Base-by-base conservation (phyloP, 306 rosid genomes). In the Betula pendula region DNA sequence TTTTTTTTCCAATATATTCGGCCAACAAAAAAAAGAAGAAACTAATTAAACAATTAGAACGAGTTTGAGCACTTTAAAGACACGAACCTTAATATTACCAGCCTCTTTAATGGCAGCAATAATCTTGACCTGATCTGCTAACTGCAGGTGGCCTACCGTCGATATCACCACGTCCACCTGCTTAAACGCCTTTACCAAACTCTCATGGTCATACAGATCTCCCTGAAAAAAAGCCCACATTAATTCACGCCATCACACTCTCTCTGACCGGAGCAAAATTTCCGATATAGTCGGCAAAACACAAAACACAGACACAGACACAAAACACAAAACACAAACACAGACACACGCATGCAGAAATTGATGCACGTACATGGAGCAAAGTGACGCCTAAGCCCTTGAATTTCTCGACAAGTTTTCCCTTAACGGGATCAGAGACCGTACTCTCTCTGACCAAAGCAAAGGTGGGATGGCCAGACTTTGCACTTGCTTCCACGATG, bases 101-200 rank as follows among this genome's bases (percentile, higher is more conserved):
- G 98, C 93, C 53, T 89, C 92, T 81, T 95, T 92, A 42, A 95
- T 92, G 49, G 98, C 98, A 20, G 91, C 86, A 48, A 95, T 86
- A 83, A 95, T 89, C 84, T 95, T 92, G 71, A 76, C 82, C 86
- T 95, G 98, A 85, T 95, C 97, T 1, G 84, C 88, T 5, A 89
- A 16, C 40, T 85, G 97, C 70, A 77, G 0, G 62, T 63, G 70
- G 38, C 97, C 96, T 15, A 90, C 91, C 2, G 97, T 80, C 7
- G 98, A 90, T 16, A 95, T 92, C 27, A 95, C 98, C 65, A 92
- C 98, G 17, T 95, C 97, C 42, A 88, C 98, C 43, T 85, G 81
- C 88, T 90, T 95, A 1, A 95, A 83, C 33, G 82, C 96, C 81
- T 87, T 92, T 80, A 95, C 90, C 85, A 95, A 78, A 20, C 79